Evolutionary conservation across 352 stramenopile species (phyloP).

Genomic region (Phytophthora cactorum): DNA sequence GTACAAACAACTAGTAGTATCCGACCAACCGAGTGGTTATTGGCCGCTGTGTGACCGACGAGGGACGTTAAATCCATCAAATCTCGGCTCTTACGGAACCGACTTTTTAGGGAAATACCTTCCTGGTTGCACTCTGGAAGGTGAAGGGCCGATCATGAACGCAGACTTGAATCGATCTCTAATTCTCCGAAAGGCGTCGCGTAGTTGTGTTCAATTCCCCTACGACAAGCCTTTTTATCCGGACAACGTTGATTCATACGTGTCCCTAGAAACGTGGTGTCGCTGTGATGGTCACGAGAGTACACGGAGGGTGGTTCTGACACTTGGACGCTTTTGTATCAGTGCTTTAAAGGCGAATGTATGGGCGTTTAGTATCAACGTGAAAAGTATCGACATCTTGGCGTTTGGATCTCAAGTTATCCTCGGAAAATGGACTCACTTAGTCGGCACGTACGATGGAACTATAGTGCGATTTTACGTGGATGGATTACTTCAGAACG

Average conservation of each 20-base stretch:
- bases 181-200: constrained; percentile 57
- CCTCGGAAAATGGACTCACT: constrained; percentile 82
- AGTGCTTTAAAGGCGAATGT: constrained; percentile 72
- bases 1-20: constrained; percentile 82
- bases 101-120: constrained; percentile 64
- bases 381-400: constrained; percentile 80
- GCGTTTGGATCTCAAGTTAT: constrained; percentile 60
- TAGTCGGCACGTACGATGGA: constrained; percentile 90
- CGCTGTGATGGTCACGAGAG: constrained; percentile 71
- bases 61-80: constrained; percentile 68
- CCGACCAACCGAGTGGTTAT: constrained; percentile 78
- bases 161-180: constrained; percentile 82
- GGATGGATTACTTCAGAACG: constrained; percentile 69
- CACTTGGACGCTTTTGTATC: constrained; percentile 78
- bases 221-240: constrained; percentile 57
- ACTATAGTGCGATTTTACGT: constrained; percentile 87
- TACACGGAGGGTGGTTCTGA: constrained; percentile 71
- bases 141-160: constrained; percentile 79
- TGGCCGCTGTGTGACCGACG: constrained; percentile 89
- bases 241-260: constrained; percentile 32
- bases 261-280: constrained; percentile 86
- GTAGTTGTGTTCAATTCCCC: constrained; percentile 64
- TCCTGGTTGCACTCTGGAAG: constrained; percentile 72
- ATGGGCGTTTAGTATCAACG: constrained; percentile 85
- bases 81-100: constrained; percentile 62